A percentile compares a stretch with the other conserved stretches of the same genome.
These are phyloP conservation scores for Thyridium curvatum DNA, from an alignment of 2,329 filamentous ascomycete genomes.

Conservation along the genomic window DNA sequence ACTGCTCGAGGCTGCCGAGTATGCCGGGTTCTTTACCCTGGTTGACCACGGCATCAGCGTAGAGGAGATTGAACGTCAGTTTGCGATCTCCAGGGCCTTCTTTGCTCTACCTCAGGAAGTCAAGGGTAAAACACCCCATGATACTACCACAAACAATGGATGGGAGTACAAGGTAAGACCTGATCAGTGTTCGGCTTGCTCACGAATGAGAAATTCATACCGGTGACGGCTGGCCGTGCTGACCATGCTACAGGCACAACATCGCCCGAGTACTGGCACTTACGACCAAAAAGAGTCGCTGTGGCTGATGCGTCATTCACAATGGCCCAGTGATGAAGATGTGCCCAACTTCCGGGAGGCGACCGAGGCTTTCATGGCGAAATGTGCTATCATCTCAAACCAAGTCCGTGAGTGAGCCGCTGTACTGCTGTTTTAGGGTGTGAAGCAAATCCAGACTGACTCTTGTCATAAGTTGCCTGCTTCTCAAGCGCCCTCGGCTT, in stretches of 20 bases:
- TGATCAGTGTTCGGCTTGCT: no score
- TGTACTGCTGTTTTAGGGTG: not conserved
- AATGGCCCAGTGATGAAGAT: slow-evolving; percentile 37
- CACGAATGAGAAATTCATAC: no score
- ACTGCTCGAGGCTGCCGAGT: slow-evolving; percentile 41
- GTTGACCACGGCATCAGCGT: slow-evolving; percentile 11
- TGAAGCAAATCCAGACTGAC: not conserved
- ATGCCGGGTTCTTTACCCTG: slow-evolving; percentile 46
- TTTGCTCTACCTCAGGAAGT: slow-evolving; percentile 35
- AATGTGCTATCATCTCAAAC: slow-evolving; percentile 38
- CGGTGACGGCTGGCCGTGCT: no score
- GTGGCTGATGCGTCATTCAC: slow-evolving; percentile 42
- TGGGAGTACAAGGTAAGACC: slow-evolving; percentile 43
- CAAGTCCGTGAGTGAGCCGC: slow-evolving; percentile 23
- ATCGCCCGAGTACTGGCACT: slow-evolving; percentile 41
- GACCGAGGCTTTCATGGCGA: slow-evolving; percentile 38
- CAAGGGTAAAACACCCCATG: slow-evolving; percentile 40
- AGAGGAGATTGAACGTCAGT: slow-evolving; percentile 27
- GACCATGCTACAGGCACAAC: slow-evolving; percentile 24
- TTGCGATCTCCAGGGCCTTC: slow-evolving; percentile 24
- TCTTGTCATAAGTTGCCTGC: not conserved
- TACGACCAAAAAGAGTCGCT: slow-evolving; percentile 47
- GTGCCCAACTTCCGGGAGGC: slow-evolving; percentile 30
- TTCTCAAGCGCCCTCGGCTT: slow-evolving; percentile 1
- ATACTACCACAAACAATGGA: slow-evolving; percentile 37